Percentiles rank a stretch among this genome's conserved stretches.
phyloP scores from a whole-genome alignment of 129 eudicot genomes.

The Rutidosis leptorrhynchoides region DNA sequence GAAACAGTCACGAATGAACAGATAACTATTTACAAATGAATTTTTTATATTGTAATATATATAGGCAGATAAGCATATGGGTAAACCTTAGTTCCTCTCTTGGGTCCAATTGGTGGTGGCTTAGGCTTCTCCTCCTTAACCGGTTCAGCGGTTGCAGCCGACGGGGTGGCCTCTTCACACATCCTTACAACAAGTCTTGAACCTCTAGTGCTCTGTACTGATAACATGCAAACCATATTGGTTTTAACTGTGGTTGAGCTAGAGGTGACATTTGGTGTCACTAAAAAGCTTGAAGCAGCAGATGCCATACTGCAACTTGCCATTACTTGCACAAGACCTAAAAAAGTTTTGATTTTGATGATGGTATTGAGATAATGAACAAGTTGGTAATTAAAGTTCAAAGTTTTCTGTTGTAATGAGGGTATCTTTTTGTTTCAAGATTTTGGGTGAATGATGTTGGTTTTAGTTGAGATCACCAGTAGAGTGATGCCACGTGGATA shows the following conservation, averaged over 20 bases:
- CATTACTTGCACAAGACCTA: conserved; percentile 9
- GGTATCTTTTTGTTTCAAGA: conserved; percentile 42
- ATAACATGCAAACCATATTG: conserved; percentile 27
- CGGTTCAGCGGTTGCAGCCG: conserved; percentile 39
- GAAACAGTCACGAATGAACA: no score
- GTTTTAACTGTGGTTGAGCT: conserved; percentile 28
- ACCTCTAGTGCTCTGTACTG: conserved; percentile 41
- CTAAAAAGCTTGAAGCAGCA: conserved; percentile 62
- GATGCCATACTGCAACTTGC: conserved; percentile 68
- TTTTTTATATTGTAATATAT: no score
- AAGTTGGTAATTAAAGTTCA: conserved; percentile 12
- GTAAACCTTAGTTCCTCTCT: conserved; percentile 79
- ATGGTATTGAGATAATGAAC: conserved; percentile 14
- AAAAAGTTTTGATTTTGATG: conserved; percentile 10
- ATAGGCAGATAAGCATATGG: neutral
- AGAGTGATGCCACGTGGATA: conserved; percentile 49
- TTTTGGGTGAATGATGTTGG: conserved; percentile 37
- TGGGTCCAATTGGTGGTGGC: conserved; percentile 97
- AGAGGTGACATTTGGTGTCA: conserved; percentile 49
- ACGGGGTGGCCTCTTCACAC: conserved; percentile 43
- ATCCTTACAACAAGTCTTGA: conserved; percentile 74
- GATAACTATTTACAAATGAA: no score
- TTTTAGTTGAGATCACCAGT: conserved; percentile 46
- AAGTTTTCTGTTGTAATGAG: conserved; percentile 36
- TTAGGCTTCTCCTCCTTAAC: conserved; percentile 46